phyloP scores from a whole-genome alignment of 345 rosid species.

The Pelargonium nanum region DNA sequence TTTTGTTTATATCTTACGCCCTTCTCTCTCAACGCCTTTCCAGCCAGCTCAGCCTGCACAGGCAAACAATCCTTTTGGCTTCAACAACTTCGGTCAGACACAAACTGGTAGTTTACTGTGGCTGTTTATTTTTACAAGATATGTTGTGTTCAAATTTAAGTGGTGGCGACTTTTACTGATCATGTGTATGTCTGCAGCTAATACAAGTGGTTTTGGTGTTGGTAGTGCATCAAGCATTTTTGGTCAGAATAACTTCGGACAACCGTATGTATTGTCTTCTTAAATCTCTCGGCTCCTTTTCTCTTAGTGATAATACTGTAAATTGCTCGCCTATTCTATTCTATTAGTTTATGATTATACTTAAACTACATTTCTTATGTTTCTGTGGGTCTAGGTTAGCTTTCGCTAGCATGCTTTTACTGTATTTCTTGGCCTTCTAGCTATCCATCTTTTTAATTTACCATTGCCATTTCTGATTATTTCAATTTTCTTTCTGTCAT shows the following conservation, averaged over 20 bases:
- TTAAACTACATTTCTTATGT: background rate
- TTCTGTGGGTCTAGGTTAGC: background rate
- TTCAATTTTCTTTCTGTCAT: background rate
- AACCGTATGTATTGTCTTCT: slow-evolving; percentile 29
- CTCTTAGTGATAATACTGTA: background rate
- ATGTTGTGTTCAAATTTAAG: background rate
- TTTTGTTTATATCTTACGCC: slow-evolving; percentile 19
- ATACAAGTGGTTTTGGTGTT: slow-evolving; percentile 27
- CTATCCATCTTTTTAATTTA: background rate
- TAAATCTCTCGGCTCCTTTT: background rate
- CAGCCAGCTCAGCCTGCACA: slow-evolving; percentile 46
- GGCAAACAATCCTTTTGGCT: slow-evolving; percentile 24
- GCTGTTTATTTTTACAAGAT: background rate
- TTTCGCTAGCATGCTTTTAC: background rate
- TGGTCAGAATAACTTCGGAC: slow-evolving; percentile 38
- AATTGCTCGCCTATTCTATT: background rate
- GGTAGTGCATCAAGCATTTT: slow-evolving; percentile 30
- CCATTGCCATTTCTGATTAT: background rate
- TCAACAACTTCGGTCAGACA: slow-evolving; percentile 40
- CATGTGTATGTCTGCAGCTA: slow-evolving; percentile 19
- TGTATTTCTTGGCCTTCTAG: background rate
- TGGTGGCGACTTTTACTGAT: slow-evolving; percentile 1
- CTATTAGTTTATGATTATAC: background rate
- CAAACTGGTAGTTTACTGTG: slow-evolving; percentile 32
- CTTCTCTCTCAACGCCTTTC: slow-evolving; percentile 22